Evolutionary conservation across 306 rosid species (phyloP).

Genomic region (Dryas drummondii): DNA sequence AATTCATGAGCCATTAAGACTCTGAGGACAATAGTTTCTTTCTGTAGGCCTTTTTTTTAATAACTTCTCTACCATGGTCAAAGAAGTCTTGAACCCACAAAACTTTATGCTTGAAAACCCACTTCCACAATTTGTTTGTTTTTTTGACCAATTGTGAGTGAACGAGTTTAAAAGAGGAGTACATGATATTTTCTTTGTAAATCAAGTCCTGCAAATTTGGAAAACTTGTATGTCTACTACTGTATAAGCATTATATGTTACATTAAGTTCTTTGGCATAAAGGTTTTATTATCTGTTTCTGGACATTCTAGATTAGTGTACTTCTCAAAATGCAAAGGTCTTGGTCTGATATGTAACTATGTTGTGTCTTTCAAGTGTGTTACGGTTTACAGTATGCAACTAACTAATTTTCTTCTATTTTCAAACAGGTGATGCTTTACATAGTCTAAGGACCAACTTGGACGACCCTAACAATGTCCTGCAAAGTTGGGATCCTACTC

Average conservation of each 20-base stretch:
- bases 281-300: not conserved
- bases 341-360: not conserved
- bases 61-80: not conserved
- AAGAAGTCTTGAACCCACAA: not conserved
- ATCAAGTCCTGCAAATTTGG: not conserved
- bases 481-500: conserved; percentile 99
- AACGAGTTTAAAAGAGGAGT: not conserved
- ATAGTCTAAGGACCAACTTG: conserved; percentile 82
- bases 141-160: conserved; percentile 5
- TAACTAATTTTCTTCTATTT: conserved; percentile 25
- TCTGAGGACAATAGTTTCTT: conserved; percentile 22
- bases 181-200: not conserved
- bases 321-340: conserved; percentile 9
- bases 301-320: not conserved
- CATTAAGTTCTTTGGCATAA: not conserved
- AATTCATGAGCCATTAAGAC: conserved; percentile 12
- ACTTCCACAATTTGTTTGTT: not conserved
- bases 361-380: not conserved
- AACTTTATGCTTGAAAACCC: not conserved
- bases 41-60: not conserved
- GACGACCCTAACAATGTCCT: conserved; percentile 91
- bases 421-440: conserved; percentile 91
- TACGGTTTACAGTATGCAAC: conserved; percentile 7
- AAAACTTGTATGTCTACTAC: not conserved
- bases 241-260: conserved; percentile 10